These are phyloP conservation scores for Rhodotorula sp. DNA, from an alignment of 1,284 basidiomycete species.

Conservation along the genomic window DNA sequence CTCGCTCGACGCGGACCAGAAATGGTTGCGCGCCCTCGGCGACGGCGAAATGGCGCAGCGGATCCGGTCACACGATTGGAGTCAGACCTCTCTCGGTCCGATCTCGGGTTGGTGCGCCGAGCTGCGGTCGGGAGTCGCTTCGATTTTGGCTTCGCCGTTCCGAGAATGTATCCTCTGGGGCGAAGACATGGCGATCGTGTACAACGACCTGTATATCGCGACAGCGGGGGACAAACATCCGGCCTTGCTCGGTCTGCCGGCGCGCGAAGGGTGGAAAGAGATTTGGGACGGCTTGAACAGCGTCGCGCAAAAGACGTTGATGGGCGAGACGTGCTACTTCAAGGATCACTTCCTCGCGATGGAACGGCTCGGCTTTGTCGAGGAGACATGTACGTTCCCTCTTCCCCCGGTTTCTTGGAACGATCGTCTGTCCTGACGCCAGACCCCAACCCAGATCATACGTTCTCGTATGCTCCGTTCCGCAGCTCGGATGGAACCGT, in stretches of 20 bases:
- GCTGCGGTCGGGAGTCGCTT: conserved; percentile 24
- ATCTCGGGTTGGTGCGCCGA: conserved; percentile 25
- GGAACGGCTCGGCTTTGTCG: conserved; percentile 21
- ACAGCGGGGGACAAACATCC: conserved; percentile 40
- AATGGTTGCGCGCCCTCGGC: conserved; percentile 11
- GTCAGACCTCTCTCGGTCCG: conserved; percentile 24
- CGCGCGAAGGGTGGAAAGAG: conserved; percentile 39
- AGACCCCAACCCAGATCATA: conserved; percentile 24
- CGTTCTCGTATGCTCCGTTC: conserved; percentile 39
- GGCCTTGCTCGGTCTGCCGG: conserved; percentile 32
- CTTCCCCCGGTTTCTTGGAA: no score
- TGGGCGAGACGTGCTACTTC: conserved; percentile 31
- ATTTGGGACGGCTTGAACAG: conserved; percentile 34
- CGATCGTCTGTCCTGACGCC: no score
- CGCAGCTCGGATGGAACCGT: conserved; percentile 11
- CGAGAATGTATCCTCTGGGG: conserved; percentile 35
- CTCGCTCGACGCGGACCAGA: not conserved
- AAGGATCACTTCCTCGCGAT: conserved; percentile 34
- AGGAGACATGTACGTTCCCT: conserved; percentile 29
- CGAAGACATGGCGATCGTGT: conserved; percentile 17
- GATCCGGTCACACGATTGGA: conserved; percentile 22
- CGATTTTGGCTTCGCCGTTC: conserved; percentile 29
- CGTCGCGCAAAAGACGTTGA: conserved; percentile 26
- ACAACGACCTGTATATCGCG: conserved; percentile 32
- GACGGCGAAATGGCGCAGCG: conserved; percentile 19